Conservation (phyloP, 2,329 filamentous ascomycete genomes). For the Orbilia oligospora region DNA sequence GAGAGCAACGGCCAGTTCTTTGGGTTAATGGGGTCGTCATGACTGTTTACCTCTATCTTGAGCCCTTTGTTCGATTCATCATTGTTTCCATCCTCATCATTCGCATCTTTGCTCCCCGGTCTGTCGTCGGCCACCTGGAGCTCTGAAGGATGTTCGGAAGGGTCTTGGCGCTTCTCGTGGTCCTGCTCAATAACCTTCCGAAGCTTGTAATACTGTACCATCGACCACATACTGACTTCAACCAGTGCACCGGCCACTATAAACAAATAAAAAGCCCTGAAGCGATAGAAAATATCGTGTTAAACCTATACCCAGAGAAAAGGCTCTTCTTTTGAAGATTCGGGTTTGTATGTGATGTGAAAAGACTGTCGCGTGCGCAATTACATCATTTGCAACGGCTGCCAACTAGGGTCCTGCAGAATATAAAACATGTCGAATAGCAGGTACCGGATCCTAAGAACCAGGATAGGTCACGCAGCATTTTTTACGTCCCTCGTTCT, state of each 20-base stretch:
- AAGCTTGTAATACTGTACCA: conserved; percentile 21
- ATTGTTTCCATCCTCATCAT: background rate
- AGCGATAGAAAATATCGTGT: background rate
- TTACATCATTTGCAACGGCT: background rate
- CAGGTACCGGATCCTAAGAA: background rate
- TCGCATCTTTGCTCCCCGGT: background rate
- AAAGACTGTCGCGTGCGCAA: background rate
- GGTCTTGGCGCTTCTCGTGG: conserved; percentile 13
- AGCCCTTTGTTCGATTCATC: background rate
- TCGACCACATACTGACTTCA: conserved; percentile 12
- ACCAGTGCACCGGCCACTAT: background rate
- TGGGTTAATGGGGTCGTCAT: conserved; percentile 69
- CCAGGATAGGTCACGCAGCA: background rate
- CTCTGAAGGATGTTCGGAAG: background rate
- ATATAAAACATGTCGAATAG: too few relatives aligned
- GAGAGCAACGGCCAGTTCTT: conserved; percentile 68
- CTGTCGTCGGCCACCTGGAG: background rate
- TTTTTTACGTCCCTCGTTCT: too few relatives aligned
- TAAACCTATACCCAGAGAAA: background rate
- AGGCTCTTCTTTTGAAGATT: too few relatives aligned
- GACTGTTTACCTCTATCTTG: conserved; percentile 64
- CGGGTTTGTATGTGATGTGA: background rate
- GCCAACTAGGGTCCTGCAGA: too few relatives aligned
- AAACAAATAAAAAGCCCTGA: background rate
- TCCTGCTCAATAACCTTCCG: background rate